These are phyloP conservation scores for Globisporangium cederbergense DNA, from an alignment of 352 stramenopile genomes.

Conservation along the genomic window DNA sequence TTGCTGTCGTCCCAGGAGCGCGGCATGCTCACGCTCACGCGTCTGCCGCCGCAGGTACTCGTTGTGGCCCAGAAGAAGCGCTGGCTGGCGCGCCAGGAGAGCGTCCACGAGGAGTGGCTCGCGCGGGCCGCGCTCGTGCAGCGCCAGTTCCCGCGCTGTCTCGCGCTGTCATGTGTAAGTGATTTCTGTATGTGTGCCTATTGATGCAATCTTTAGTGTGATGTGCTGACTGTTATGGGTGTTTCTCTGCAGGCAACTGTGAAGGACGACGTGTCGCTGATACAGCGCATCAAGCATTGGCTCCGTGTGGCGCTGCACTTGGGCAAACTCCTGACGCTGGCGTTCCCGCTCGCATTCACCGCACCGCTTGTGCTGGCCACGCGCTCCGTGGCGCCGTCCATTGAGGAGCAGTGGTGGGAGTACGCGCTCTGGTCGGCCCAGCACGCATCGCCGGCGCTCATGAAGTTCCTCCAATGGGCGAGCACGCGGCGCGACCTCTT, in stretches of 20 bases:
- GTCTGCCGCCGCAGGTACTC: conserved; percentile 16
- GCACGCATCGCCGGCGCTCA: conserved; percentile 84
- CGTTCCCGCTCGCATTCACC: conserved; percentile 39
- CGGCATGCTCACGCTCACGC: neutral
- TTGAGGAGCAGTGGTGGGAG: conserved; percentile 65
- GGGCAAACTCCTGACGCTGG: conserved; percentile 51
- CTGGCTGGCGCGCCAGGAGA: conserved; percentile 6
- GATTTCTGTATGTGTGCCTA: neutral
- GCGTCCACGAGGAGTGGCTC: conserved; percentile 10
- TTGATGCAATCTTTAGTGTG: neutral
- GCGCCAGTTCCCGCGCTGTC: conserved; percentile 15
- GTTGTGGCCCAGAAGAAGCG: conserved; percentile 15
- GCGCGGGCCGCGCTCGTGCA: neutral
- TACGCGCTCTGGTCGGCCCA: conserved; percentile 59
- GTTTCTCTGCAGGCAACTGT: conserved; percentile 3
- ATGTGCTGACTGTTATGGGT: neutral
- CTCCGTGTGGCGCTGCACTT: conserved; percentile 53
- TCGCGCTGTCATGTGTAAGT: conserved; percentile 19
- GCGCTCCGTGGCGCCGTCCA: conserved; percentile 21
- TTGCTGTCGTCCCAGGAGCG: conserved; percentile 5
- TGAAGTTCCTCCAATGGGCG: conserved; percentile 96
- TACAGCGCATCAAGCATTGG: conserved; percentile 38
- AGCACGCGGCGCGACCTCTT: conserved; percentile 94
- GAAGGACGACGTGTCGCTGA: conserved; percentile 20
- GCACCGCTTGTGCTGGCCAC: conserved; percentile 41